These are phyloP conservation scores for Lignosus rhinocerotis DNA, from an alignment of 1,284 basidiomycete species.

Conservation along the genomic window DNA sequence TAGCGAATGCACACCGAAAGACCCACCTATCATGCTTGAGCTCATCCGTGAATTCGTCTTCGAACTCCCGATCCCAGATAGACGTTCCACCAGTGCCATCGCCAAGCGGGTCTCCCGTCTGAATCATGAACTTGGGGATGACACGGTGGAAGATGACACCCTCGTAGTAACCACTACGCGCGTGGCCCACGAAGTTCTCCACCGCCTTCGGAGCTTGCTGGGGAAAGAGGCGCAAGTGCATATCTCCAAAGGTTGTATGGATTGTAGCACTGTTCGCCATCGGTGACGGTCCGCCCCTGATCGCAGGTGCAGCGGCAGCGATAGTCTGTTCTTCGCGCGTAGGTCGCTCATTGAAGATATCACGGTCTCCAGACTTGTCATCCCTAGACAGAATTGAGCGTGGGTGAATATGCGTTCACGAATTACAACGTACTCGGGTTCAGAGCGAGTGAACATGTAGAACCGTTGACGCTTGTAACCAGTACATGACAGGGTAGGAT, in stretches of 20 bases:
- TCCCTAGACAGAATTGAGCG: slow-evolving; percentile 52
- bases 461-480: slow-evolving; percentile 95
- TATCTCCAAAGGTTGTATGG: slow-evolving; percentile 95
- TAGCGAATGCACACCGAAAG: not conserved
- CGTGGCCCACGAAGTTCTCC: slow-evolving; percentile 96
- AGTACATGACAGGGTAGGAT: slow-evolving; percentile 93
- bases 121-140: slow-evolving; percentile 99
- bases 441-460: slow-evolving; percentile 93
- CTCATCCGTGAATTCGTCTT: slow-evolving; percentile 92
- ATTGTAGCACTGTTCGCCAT: slow-evolving; percentile 82
- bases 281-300: slow-evolving; percentile 58
- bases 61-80: slow-evolving; percentile 94
- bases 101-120: slow-evolving; percentile 96
- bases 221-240: slow-evolving; percentile 89
- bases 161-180: slow-evolving; percentile 92
- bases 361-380: slow-evolving; percentile 85
- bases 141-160: slow-evolving; percentile 96
- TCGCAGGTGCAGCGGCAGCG: slow-evolving; percentile 63
- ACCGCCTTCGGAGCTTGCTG: slow-evolving; percentile 92
- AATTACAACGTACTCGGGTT: slow-evolving; percentile 73
- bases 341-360: slow-evolving; percentile 98
- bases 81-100: slow-evolving; percentile 97
- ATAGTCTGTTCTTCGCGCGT: slow-evolving; percentile 96
- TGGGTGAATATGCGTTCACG: slow-evolving; percentile 5
- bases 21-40: slow-evolving; percentile 86